phyloP scores from a whole-genome alignment of 176 grass and related monocot species.

The Puccinellia tenuiflora region DNA sequence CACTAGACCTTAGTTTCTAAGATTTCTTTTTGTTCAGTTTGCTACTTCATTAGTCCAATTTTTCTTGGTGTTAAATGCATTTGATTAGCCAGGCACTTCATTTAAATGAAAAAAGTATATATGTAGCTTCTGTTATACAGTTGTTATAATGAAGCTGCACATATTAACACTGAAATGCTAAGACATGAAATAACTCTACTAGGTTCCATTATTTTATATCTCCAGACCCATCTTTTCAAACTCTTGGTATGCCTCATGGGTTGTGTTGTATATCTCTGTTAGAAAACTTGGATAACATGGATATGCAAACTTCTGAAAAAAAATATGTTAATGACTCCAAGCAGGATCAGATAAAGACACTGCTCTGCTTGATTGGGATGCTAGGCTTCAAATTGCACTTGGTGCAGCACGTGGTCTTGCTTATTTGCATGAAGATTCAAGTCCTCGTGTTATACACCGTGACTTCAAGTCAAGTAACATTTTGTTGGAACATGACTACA shows the following conservation, averaged over 20 bases:
- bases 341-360: conserved; percentile 65
- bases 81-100: not conserved
- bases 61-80: conserved; percentile 7
- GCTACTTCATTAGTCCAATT: not conserved
- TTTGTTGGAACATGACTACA: conserved; percentile 86
- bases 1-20: conserved; percentile 16
- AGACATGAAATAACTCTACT: conserved; percentile 2
- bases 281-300: conserved; percentile 9
- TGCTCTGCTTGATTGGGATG: conserved; percentile 67
- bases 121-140: not conserved
- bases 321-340: conserved; percentile 6
- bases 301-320: not conserved
- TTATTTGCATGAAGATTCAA: conserved; percentile 98
- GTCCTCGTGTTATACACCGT: conserved; percentile 95
- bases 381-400: conserved; percentile 88
- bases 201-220: conserved; percentile 2
- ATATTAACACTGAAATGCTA: not conserved
- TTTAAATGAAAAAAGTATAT: not conserved
- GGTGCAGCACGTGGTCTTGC: conserved; percentile 83
- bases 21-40: conserved; percentile 9
- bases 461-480: conserved; percentile 99
- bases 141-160: not conserved
- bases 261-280: not conserved
- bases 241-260: not conserved
- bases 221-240: not conserved